Evolutionary conservation across 768 basidiomycete genomes (phyloP).

Genomic region (Boletus insuetus): DNA sequence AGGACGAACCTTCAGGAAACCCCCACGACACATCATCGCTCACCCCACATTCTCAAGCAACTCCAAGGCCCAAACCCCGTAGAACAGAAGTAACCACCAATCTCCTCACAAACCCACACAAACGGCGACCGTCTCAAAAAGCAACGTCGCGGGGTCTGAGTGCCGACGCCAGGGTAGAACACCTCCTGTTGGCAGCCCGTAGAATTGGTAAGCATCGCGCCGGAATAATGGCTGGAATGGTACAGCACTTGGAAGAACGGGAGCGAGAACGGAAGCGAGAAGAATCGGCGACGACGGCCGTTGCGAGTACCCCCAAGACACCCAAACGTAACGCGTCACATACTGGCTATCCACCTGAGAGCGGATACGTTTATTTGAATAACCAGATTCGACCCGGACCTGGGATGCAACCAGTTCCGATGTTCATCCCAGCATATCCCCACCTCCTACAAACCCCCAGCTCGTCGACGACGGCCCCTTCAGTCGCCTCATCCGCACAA

Average conservation of each 20-base stretch:
- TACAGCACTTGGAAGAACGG: slow-evolving; percentile 34
- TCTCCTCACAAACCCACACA: slow-evolving; percentile 10
- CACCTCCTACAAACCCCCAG: slow-evolving; percentile 31
- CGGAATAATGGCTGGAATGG: slow-evolving; percentile 51
- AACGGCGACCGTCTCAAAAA: slow-evolving; percentile 30
- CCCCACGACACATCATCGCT: slow-evolving; percentile 17
- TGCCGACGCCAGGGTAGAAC: slow-evolving; percentile 69
- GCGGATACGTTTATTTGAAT: slow-evolving; percentile 31
- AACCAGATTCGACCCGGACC: slow-evolving; percentile 22
- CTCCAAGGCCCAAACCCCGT: slow-evolving; percentile 23
- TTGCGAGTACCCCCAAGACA: slow-evolving; percentile 25
- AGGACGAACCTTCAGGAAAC: slow-evolving; percentile 24
- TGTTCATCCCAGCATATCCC: slow-evolving; percentile 31
- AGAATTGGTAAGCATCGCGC: slow-evolving; percentile 63
- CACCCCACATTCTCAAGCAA: slow-evolving; percentile 13
- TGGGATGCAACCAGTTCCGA: slow-evolving; percentile 31
- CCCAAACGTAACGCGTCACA: slow-evolving; percentile 32
- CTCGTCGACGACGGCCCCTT: slow-evolving; percentile 31
- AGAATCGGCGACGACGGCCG: slow-evolving; percentile 20
- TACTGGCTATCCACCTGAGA: slow-evolving; percentile 16
- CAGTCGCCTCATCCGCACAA: slow-evolving; percentile 20
- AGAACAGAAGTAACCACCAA: slow-evolving; percentile 17
- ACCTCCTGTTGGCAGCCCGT: slow-evolving; percentile 69
- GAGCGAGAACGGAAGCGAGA: slow-evolving; percentile 28
- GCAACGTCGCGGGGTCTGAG: slow-evolving; percentile 33